A percentile compares a stretch with the other conserved stretches of the same genome.
These are phyloP conservation scores for Astrephomene gubernaculifera DNA, from an alignment of 139 green algal species.

Conservation along the genomic window DNA sequence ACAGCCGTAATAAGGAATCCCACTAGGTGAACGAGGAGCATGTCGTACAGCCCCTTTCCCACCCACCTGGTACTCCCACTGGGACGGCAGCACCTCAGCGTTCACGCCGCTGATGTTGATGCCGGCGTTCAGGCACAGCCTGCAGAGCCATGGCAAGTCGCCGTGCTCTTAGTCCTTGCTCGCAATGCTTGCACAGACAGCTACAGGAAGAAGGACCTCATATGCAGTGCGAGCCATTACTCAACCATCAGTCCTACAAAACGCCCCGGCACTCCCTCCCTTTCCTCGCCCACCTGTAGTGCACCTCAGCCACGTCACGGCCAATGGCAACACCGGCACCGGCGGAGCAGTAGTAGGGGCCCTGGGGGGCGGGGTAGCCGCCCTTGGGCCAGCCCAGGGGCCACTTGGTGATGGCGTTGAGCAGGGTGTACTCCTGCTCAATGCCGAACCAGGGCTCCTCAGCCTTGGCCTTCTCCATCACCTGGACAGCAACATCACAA, in stretches of 20 bases:
- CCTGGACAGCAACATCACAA: no score
- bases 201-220: no score
- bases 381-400: conserved; percentile 95
- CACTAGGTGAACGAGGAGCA: no score
- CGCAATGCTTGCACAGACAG: no score
- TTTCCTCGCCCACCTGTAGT: conserved; percentile 94
- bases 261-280: no score
- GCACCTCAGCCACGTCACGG: conserved; percentile 95
- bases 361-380: conserved; percentile 91
- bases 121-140: conserved; percentile 90
- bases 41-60: no score
- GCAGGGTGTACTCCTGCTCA: conserved; percentile 98
- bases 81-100: conserved; percentile 97
- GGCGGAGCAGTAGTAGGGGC: conserved; percentile 97
- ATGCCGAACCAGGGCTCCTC: conserved; percentile 97
- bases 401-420: conserved; percentile 96
- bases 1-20: no score
- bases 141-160: background rate
- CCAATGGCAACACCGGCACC: conserved; percentile 92
- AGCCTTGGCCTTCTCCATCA: conserved; percentile 75
- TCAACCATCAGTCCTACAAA: no score
- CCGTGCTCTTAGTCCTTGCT: no score
- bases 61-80: conserved; percentile 98
- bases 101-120: conserved; percentile 96
- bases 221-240: no score